Base-by-base conservation (phyloP, 768 basidiomycete genomes). In the Rhodotorula kratochvilovae region DNA sequence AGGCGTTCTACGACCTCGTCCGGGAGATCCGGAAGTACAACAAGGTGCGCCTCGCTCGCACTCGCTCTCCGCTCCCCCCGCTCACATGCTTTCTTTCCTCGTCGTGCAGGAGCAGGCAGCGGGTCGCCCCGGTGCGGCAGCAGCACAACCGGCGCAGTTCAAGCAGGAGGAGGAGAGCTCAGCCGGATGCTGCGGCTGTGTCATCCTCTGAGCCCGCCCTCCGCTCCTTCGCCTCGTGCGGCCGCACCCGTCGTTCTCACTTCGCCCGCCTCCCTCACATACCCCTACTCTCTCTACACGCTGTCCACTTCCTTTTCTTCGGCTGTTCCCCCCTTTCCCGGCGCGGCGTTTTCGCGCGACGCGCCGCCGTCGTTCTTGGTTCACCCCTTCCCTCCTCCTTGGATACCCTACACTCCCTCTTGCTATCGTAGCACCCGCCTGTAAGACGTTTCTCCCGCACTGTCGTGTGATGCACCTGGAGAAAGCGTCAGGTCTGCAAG, bases 1-100 rank as follows among this genome's bases (percentile, higher is more conserved):
- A 83, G 51, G 82, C 82, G 27, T 84, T 84, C 74, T 71, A 75
- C 53, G 77, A 81, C 63, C 79, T 83, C 46, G 82, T 83, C 56
- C 79, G 81, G 45, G 76, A 81, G 59, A 82, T 84, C 43, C 69
- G 82, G 60, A 79, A 79, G 67, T 81, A 82, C 72, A 80, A 83
- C 72, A 78, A 79, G 78, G 83, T 83, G 64, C 66, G 81, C 33
- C 46, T n/a, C 7, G 36, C 33, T 29, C 25, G 25, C 2, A 19
- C 31, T 23, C 15, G 1, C 36, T n/a, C 33, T 43, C 39, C 7
- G 21, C 51, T n/a, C 39, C 23, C 27, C 23, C 23, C 6, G 4
- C 61, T n/a, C 35, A 25, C 23, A 5, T 8, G 3, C 27, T 11
- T 10, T 2, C 5, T 25, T 3, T 5, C 17, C 5, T 5, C 15